These are phyloP conservation scores for Fusarium cicatricum DNA, from an alignment of 2,329 filamentous ascomycete species.

Conservation along the genomic window DNA sequence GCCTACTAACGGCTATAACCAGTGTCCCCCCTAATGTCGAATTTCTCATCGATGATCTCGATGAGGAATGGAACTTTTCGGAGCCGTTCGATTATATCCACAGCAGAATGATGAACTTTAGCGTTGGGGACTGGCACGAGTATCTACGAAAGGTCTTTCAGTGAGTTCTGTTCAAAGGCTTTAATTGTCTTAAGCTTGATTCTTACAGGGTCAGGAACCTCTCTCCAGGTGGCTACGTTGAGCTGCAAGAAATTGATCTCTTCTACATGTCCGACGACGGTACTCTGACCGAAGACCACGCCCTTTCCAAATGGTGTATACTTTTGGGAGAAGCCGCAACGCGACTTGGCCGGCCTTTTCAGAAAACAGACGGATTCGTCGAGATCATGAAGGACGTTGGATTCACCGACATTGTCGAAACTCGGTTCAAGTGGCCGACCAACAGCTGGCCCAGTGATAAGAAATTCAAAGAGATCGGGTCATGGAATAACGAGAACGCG, in stretches of 20 bases:
- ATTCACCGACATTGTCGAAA: neutral
- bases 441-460: neutral
- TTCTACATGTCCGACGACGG: neutral
- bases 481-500: neutral
- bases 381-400: neutral
- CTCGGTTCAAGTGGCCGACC: neutral
- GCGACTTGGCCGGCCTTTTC: neutral
- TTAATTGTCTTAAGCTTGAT: neutral
- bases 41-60: slow-evolving; percentile 2
- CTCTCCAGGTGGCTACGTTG: neutral
- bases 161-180: neutral
- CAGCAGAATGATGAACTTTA: slow-evolving; percentile 11
- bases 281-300: neutral
- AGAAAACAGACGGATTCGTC: neutral
- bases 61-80: slow-evolving; percentile 4
- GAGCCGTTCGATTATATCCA: slow-evolving; percentile 5
- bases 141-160: neutral
- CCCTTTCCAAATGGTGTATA: neutral
- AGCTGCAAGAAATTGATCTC: neutral
- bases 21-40: slow-evolving; percentile 19
- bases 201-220: neutral
- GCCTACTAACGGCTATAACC: neutral
- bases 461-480: neutral
- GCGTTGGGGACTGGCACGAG: neutral
- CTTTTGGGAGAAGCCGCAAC: neutral